These are phyloP conservation scores for Diacronema lutheri DNA, from an alignment of 78 protist species.

Conservation along the genomic window DNA sequence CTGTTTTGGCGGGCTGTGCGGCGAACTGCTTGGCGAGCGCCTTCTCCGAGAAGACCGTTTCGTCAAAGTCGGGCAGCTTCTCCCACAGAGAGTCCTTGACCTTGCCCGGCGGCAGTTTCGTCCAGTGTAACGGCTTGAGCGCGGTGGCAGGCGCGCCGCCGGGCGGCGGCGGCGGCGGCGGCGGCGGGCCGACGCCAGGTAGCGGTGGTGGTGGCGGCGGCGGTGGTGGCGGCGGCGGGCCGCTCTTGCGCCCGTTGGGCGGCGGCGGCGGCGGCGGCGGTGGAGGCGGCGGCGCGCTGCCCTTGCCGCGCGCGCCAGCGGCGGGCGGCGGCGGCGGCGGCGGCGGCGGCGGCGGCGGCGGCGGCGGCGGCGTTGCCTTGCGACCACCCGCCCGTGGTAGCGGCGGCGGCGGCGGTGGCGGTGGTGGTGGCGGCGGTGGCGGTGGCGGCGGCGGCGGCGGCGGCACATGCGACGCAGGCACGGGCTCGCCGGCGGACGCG, in stretches of 20 bases:
- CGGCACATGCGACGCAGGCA: too few relatives aligned
- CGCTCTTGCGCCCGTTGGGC: too few relatives aligned
- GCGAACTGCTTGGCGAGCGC: neutral
- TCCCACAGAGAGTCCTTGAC: neutral
- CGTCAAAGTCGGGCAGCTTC: neutral
- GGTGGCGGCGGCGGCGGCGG: neutral
- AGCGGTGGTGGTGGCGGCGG: neutral
- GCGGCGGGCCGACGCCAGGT: neutral
- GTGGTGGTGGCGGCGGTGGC: neutral
- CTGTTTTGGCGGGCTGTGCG: too few relatives aligned
- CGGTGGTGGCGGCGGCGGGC: too few relatives aligned
- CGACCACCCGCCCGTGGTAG: too few relatives aligned
- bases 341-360: slow-evolving; percentile 4
- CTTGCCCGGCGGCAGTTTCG: neutral
- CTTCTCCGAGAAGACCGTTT: neutral
- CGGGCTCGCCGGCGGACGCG: too few relatives aligned
- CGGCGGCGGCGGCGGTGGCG: slow-evolving; percentile 2
- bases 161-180: neutral
- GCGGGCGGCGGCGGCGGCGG: neutral
- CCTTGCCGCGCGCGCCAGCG: neutral
- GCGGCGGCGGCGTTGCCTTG: neutral
- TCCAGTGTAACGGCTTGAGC: neutral
- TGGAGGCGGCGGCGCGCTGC: too few relatives aligned
- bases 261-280: too few relatives aligned
- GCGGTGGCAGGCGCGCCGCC: neutral